Percentiles rank a stretch among this genome's conserved stretches.
These are phyloP conservation scores for Dipodascus geniculatus DNA, from an alignment of 805 yeast species.

Conservation along the genomic window DNA sequence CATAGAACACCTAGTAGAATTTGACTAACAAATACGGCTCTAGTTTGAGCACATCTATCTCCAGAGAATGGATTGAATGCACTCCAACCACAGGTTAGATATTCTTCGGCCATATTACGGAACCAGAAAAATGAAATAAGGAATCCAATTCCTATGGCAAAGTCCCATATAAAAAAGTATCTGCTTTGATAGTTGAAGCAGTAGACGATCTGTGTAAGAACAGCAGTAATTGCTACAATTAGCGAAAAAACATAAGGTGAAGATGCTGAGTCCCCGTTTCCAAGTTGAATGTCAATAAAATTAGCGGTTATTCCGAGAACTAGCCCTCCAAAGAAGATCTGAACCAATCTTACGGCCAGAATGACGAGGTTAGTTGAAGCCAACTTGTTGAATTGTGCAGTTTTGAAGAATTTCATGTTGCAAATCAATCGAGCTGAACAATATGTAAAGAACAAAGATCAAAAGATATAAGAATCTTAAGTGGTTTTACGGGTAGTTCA, in stretches of 20 bases:
- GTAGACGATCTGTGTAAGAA: slow-evolving; percentile 20
- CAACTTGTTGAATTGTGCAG: slow-evolving; percentile 3
- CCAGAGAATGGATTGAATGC: slow-evolving; percentile 21
- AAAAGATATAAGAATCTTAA: no score
- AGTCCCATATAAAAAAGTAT: slow-evolving; percentile 18
- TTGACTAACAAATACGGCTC: slow-evolving; percentile 18
- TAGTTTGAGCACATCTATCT: slow-evolving; percentile 17
- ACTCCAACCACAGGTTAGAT: slow-evolving; percentile 17
- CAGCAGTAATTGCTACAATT: slow-evolving; percentile 16
- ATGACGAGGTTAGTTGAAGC: slow-evolving; percentile 19
- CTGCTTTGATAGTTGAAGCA: slow-evolving; percentile 16
- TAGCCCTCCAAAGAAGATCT: slow-evolving; percentile 22
- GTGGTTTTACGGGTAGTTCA: no score
- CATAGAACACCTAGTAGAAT: slow-evolving; percentile 18
- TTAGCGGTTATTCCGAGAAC: slow-evolving; percentile 19
- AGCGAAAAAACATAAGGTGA: slow-evolving; percentile 19
- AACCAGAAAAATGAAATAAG: slow-evolving; percentile 17
- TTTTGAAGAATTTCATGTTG: not conserved
- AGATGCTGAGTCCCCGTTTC: slow-evolving; percentile 12
- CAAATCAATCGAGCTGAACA: not conserved
- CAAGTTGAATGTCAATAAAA: slow-evolving; percentile 13
- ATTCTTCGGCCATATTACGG: slow-evolving; percentile 13
- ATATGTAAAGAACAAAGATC: not conserved
- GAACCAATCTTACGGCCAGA: slow-evolving; percentile 17
- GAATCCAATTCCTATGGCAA: slow-evolving; percentile 15